Conservation (phyloP, 805 yeast species). For the Saccharomycopsis fermentans region DNA sequence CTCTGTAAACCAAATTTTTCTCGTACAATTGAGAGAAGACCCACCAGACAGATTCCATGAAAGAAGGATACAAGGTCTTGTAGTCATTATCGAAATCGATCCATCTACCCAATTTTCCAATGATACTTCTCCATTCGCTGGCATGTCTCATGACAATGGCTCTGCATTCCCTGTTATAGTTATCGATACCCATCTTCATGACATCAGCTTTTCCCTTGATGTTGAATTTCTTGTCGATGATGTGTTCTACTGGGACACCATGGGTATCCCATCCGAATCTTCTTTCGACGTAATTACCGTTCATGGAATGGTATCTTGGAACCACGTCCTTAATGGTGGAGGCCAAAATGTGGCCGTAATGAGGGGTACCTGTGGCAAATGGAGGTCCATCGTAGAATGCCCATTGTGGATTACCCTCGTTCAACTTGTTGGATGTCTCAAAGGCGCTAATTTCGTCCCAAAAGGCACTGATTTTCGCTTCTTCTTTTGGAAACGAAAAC, state of each 20-base stretch:
- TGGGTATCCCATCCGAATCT: conserved; percentile 99
- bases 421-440: conserved; percentile 70
- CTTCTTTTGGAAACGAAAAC: conserved; percentile 81
- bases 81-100: conserved; percentile 97
- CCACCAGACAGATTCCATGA: conserved; percentile 99
- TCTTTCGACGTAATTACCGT: conserved; percentile 91
- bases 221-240: conserved; percentile 94
- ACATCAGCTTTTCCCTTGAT: conserved; percentile 93
- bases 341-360: conserved; percentile 94
- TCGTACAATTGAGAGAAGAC: conserved; percentile 82
- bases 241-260: conserved; percentile 97
- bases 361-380: conserved; percentile 98
- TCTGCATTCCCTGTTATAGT: conserved; percentile 91
- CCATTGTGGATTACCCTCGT: conserved; percentile 78
- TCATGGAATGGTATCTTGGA: conserved; percentile 97
- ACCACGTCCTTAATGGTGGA: conserved; percentile 96
- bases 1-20: conserved; percentile 86
- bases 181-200: conserved; percentile 84
- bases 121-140: conserved; percentile 85
- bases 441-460: conserved; percentile 97
- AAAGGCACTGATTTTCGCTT: conserved; percentile 63
- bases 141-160: conserved; percentile 97
- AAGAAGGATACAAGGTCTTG: conserved; percentile 89
- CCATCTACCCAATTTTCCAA: conserved; percentile 97
- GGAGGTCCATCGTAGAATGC: conserved; percentile 99